Percentiles rank a stretch among this genome's conserved stretches.
phyloP scores from a whole-genome alignment of 441 rosid species.

The Erodium texanum region DNA sequence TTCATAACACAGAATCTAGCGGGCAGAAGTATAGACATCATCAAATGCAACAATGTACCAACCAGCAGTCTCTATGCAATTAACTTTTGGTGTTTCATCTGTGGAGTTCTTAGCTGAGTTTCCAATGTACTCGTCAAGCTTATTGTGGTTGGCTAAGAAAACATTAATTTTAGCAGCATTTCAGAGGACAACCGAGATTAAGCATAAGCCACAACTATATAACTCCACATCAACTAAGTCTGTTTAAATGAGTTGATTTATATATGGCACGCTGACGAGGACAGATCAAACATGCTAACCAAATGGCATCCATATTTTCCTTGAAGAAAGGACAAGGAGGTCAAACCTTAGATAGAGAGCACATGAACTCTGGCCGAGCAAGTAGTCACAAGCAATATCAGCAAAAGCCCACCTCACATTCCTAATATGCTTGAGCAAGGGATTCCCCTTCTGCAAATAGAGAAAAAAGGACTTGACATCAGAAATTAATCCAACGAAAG shows the following conservation, averaged over 20 bases:
- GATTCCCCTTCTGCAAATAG: conserved; percentile 82
- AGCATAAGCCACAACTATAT: neutral
- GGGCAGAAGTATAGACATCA: neutral
- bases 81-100: neutral
- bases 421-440: conserved; percentile 77
- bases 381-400: conserved; percentile 67
- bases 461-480: neutral
- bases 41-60: neutral
- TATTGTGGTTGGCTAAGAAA: neutral
- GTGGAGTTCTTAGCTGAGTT: neutral
- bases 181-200: neutral
- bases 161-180: neutral
- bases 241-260: neutral
- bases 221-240: neutral
- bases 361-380: conserved; percentile 78
- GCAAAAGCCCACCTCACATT: conserved; percentile 83
- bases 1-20: neutral
- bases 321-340: conserved; percentile 10
- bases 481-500: neutral
- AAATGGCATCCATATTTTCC: no score
- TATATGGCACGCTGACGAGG: neutral
- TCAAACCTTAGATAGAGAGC: conserved; percentile 81
- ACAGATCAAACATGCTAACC: neutral
- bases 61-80: neutral
- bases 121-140: neutral